phyloP scores from a whole-genome alignment of 345 rosid genomes.

The Rubroshorea leprosula region DNA sequence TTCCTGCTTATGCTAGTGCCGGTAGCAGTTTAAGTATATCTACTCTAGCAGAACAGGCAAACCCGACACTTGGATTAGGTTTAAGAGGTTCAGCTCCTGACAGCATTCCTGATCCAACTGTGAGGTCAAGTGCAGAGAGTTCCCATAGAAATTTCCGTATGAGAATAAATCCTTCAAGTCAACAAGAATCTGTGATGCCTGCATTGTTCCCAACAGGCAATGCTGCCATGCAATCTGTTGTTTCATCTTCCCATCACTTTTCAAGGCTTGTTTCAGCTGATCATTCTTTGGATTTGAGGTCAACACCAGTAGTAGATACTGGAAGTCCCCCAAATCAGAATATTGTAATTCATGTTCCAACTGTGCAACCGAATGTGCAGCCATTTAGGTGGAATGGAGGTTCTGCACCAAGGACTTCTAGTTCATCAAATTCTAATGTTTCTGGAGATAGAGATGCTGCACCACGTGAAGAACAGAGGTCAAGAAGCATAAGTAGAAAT shows the following conservation, averaged over 20 bases:
- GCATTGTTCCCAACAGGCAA: slow-evolving; percentile 41
- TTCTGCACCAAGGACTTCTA: slow-evolving; percentile 36
- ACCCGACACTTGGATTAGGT: slow-evolving; percentile 43
- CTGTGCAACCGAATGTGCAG: slow-evolving; percentile 42
- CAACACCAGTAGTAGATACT: slow-evolving; percentile 30
- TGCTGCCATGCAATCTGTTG: slow-evolving; percentile 36
- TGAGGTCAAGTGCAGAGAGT: slow-evolving; percentile 34
- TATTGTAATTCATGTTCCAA: slow-evolving; percentile 37
- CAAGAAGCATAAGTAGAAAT: slow-evolving; percentile 38
- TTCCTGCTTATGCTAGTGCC: slow-evolving; percentile 27
- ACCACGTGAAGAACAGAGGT: slow-evolving; percentile 32
- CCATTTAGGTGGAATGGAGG: slow-evolving; percentile 51
- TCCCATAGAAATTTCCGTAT: slow-evolving; percentile 53
- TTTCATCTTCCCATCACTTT: slow-evolving; percentile 34
- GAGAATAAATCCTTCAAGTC: slow-evolving; percentile 50
- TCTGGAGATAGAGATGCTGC: slow-evolving; percentile 34
- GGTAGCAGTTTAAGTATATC: slow-evolving; percentile 36
- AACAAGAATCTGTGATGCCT: slow-evolving; percentile 33
- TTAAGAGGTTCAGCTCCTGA: slow-evolving; percentile 38
- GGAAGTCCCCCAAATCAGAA: slow-evolving; percentile 31
- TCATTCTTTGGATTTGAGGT: slow-evolving; percentile 41
- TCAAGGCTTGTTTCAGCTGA: slow-evolving; percentile 40
- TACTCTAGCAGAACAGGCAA: slow-evolving; percentile 34
- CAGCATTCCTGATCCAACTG: slow-evolving; percentile 30
- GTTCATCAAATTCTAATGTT: slow-evolving; percentile 34